Conservation (phyloP, 352 stramenopile species). For the Globisporangium emineosum region DNA sequence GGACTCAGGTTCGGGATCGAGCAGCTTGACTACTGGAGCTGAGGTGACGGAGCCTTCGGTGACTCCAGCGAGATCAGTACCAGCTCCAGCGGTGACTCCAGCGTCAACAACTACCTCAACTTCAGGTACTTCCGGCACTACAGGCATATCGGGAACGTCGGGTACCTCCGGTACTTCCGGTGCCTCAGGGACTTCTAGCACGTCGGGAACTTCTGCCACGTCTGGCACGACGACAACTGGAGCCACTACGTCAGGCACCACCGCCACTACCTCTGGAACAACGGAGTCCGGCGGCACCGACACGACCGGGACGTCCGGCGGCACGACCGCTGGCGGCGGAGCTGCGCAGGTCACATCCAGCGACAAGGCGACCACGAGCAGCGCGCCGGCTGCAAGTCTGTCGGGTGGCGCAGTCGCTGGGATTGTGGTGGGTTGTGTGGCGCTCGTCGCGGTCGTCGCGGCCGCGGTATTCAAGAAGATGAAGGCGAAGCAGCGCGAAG, state of each 20-base stretch:
- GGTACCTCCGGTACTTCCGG: not conserved
- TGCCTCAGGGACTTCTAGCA: not conserved
- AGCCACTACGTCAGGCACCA: not conserved
- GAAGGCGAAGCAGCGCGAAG: conserved; percentile 17
- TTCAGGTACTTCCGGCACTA: not conserved
- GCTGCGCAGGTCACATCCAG: conserved; percentile 3
- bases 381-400: not conserved
- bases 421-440: conserved; percentile 9
- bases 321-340: not conserved
- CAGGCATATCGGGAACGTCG: not conserved
- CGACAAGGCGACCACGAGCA: conserved; percentile 5
- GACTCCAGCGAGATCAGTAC: not conserved
- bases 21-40: not conserved
- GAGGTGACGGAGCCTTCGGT: not conserved
- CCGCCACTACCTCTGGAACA: not conserved
- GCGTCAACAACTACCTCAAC: not conserved
- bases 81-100: not conserved
- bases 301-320: conserved; percentile 1
- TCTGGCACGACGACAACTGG: not conserved
- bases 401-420: conserved; percentile 8
- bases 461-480: conserved; percentile 11
- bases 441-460: conserved; percentile 7
- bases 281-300: not conserved
- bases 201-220: too few species aligned
- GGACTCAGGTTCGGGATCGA: not conserved